These are phyloP conservation scores for Prototheca cutis DNA, from an alignment of 163 green algal genomes.

Conservation along the genomic window DNA sequence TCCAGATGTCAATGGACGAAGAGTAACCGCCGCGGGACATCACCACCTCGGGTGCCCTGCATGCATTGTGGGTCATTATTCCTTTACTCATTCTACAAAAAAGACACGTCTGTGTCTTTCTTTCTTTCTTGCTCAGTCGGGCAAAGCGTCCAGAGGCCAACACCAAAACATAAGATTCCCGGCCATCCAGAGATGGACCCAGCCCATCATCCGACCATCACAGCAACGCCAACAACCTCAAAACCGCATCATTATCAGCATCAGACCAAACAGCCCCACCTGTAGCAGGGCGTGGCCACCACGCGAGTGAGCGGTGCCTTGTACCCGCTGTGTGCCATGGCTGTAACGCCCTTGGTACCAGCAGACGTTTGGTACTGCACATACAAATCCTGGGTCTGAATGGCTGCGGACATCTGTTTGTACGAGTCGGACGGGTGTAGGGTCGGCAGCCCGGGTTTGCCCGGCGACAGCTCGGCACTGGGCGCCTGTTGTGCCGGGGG, in stretches of 20 bases:
- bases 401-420: not conserved
- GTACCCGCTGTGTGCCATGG: slow-evolving; percentile 24
- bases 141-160: too few species aligned
- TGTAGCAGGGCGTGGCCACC: slow-evolving; percentile 86
- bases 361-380: not conserved
- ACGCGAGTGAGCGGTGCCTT: slow-evolving; percentile 58
- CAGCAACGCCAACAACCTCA: too few species aligned
- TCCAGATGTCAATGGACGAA: slow-evolving; percentile 79
- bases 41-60: slow-evolving; percentile 64
- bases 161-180: too few species aligned
- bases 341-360: not conserved
- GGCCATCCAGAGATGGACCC: too few species aligned
- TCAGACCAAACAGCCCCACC: slow-evolving; percentile 22
- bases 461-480: not conserved
- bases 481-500: too few species aligned
- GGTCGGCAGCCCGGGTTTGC: not conserved
- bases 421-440: slow-evolving; percentile 7
- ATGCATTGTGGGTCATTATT: not conserved
- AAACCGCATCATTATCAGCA: too few species aligned
- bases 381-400: slow-evolving; percentile 21
- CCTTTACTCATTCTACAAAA: not conserved
- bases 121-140: too few species aligned
- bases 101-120: too few species aligned
- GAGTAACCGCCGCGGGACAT: slow-evolving; percentile 75
- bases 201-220: too few species aligned